Conservation (phyloP, 2,329 filamentous ascomycete genomes). For the Penicillium brasilianum region DNA sequence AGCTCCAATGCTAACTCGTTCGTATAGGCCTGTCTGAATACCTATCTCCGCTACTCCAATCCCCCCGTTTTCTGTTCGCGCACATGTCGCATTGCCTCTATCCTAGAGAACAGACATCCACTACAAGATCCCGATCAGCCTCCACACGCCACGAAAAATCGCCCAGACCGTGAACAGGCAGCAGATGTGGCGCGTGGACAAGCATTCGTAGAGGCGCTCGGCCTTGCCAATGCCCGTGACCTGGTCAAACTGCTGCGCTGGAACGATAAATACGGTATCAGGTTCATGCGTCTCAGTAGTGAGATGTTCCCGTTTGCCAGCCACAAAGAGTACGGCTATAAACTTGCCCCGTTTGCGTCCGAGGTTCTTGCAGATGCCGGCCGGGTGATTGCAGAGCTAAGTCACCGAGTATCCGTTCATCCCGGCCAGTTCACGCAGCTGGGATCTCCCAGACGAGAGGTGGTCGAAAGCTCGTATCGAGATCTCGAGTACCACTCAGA, state of each 20-base stretch:
- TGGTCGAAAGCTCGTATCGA: constrained; percentile 75
- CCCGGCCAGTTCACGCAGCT: constrained; percentile 93
- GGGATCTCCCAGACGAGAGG: constrained; percentile 77
- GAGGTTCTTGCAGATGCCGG: constrained; percentile 78
- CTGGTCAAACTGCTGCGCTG: constrained; percentile 84
- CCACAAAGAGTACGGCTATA: constrained; percentile 85
- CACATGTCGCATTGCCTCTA: constrained; percentile 88
- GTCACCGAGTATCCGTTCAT: constrained; percentile 86
- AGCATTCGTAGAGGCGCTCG: constrained; percentile 75
- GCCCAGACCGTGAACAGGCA: constrained; percentile 74
- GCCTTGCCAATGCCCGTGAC: constrained; percentile 81
- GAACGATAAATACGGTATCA: constrained; percentile 92
- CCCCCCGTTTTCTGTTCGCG: constrained; percentile 88
- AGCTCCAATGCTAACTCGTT: constrained; percentile 6
- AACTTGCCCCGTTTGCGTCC: constrained; percentile 79
- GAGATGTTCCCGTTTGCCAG: constrained; percentile 98
- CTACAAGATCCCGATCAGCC: constrained; percentile 75
- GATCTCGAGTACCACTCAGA: constrained; percentile 90
- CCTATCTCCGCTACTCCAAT: constrained; percentile 80
- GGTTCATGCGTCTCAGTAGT: constrained; percentile 87
- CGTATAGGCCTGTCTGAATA: constrained; percentile 82
- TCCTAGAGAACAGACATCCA: constrained; percentile 85
- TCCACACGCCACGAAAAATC: constrained; percentile 82
- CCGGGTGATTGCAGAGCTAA: constrained; percentile 73
- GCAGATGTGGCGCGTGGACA: constrained; percentile 70